phyloP scores from a whole-genome alignment of 2,329 filamentous ascomycete genomes.

The Aspergillus puulaauensis region DNA sequence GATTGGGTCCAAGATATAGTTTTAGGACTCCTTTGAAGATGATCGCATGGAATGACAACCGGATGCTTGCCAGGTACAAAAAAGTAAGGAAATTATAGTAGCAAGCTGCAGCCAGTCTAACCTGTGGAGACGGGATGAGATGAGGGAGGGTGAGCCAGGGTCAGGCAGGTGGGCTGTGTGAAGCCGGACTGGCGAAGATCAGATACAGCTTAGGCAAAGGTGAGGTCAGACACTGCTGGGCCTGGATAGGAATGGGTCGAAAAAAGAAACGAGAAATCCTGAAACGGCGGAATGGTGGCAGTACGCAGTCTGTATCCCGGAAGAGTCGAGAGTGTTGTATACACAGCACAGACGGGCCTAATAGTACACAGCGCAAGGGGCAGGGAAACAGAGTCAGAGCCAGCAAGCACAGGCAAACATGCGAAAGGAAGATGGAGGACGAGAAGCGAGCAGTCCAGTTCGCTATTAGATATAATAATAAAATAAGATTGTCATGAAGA shows the following conservation, averaged over 20 bases:
- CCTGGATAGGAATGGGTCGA: neutral
- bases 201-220: slow-evolving; percentile 10
- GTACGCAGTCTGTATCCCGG: neutral
- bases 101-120: slow-evolving; percentile 10
- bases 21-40: slow-evolving; percentile 18
- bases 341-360: neutral
- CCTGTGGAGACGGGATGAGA: slow-evolving; percentile 16
- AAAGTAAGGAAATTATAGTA: neutral
- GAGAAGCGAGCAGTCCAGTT: neutral
- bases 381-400: too few species aligned
- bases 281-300: slow-evolving; percentile 15
- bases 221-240: neutral
- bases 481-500: slow-evolving; percentile 6
- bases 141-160: slow-evolving; percentile 8
- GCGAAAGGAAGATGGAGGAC: neutral
- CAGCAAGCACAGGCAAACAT: too few species aligned
- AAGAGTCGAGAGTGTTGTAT: neutral
- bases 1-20: slow-evolving; percentile 22
- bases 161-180: slow-evolving; percentile 22
- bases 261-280: slow-evolving; percentile 3
- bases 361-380: too few species aligned
- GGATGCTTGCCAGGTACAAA: slow-evolving; percentile 15
- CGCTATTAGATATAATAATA: slow-evolving; percentile 2
- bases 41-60: slow-evolving; percentile 22
- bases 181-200: slow-evolving; percentile 12